These are phyloP conservation scores for Cryptosporidium ubiquitum DNA, from an alignment of 169 alveolate genomes.

Conservation along the genomic window DNA sequence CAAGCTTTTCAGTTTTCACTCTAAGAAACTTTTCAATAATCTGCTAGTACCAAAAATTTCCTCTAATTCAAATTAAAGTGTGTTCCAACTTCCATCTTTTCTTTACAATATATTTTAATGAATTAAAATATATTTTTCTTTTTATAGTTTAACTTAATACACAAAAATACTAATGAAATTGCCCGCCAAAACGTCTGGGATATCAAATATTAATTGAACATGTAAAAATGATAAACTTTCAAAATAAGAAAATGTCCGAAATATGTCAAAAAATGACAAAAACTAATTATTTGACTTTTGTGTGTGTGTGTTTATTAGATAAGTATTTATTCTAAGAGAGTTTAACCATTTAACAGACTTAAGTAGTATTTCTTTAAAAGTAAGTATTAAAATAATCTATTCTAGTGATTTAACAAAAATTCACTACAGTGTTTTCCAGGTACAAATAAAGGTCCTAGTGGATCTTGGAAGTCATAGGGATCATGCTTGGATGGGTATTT, in stretches of 20 bases:
- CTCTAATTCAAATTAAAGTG: neutral
- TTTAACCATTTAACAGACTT: neutral
- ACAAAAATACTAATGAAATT: neutral
- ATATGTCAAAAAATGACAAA: neutral
- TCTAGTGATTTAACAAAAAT: slow-evolving; percentile 20
- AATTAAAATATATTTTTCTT: too few relatives aligned
- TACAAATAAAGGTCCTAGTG: slow-evolving; percentile 64
- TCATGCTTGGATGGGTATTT: slow-evolving; percentile 45
- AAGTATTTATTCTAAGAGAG: too few relatives aligned
- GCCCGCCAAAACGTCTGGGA: neutral
- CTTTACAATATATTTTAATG: neutral
- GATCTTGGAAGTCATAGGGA: slow-evolving; percentile 61
- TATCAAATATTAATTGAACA: neutral
- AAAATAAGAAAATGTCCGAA: neutral
- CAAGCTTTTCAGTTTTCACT: neutral
- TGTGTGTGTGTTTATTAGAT: too few relatives aligned
- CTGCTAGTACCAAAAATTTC: too few relatives aligned
- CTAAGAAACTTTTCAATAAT: too few relatives aligned
- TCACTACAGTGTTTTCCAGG: slow-evolving; percentile 69
- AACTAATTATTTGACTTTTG: neutral
- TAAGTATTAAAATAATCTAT: neutral
- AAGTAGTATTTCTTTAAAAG: too few relatives aligned
- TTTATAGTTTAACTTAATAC: too few relatives aligned
- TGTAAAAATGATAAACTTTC: neutral
- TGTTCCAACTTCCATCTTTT: neutral